Percentiles rank a stretch among this genome's conserved stretches.
Evolutionary conservation across 768 basidiomycete species (phyloP).

Genomic region (Leccinum obscurum): DNA sequence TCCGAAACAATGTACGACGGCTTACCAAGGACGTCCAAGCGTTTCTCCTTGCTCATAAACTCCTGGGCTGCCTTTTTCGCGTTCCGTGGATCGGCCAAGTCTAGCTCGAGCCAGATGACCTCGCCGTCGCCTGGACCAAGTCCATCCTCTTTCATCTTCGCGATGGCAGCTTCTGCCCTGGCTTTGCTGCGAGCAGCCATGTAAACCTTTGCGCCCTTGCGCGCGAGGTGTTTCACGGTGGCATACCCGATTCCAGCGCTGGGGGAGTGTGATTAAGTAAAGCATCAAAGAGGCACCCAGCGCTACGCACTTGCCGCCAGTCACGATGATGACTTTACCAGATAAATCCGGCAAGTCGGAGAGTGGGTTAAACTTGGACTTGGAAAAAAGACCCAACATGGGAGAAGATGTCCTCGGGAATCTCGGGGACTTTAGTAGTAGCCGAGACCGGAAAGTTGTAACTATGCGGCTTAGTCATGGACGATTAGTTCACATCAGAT

Average conservation of each 20-base stretch:
- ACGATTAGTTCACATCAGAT: too few relatives aligned
- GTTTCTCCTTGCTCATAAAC: slow-evolving; percentile 48
- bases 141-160: slow-evolving; percentile 43
- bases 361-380: slow-evolving; percentile 33
- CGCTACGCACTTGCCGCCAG: slow-evolving; percentile 50
- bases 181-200: slow-evolving; percentile 51
- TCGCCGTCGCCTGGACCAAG: slow-evolving; percentile 45
- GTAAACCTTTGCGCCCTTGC: slow-evolving; percentile 59
- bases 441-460: too few relatives aligned
- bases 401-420: neutral
- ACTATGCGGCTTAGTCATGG: too few relatives aligned
- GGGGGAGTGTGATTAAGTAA: neutral
- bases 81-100: slow-evolving; percentile 48
- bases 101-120: slow-evolving; percentile 50
- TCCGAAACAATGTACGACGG: neutral
- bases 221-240: slow-evolving; percentile 52
- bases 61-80: slow-evolving; percentile 50
- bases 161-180: slow-evolving; percentile 50
- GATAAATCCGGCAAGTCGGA: slow-evolving; percentile 38
- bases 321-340: slow-evolving; percentile 51
- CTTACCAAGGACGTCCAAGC: slow-evolving; percentile 56
- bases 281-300: neutral
- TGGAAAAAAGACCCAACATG: slow-evolving; percentile 26
- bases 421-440: too few relatives aligned
- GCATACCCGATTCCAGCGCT: slow-evolving; percentile 52